Evolutionary conservation across 2,329 filamentous ascomycete species (phyloP).

Genomic region (Cladosporium sp.): DNA sequence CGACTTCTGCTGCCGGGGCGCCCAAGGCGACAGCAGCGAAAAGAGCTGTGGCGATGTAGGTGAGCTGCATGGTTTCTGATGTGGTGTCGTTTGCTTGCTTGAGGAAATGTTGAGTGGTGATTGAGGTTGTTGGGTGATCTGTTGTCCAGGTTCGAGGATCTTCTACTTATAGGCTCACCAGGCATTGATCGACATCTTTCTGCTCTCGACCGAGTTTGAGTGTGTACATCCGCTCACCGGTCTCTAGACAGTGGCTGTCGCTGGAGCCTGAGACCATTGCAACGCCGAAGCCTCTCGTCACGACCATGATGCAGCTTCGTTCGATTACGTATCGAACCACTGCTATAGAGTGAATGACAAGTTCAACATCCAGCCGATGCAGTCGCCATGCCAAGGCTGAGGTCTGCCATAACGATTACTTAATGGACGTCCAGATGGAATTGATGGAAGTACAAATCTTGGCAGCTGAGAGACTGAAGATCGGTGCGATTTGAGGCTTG

Average conservation of each 20-base stretch:
- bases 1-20: background rate
- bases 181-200: background rate
- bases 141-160: background rate
- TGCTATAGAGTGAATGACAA: background rate
- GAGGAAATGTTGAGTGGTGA: background rate
- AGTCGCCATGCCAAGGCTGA: background rate
- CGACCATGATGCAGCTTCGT: background rate
- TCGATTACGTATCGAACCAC: background rate
- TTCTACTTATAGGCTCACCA: background rate
- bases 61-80: background rate
- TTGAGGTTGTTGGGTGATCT: background rate
- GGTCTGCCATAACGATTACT: too few species aligned
- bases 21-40: background rate
- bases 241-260: background rate
- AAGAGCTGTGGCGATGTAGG: background rate
- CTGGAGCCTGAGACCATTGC: background rate
- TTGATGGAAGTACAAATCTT: background rate
- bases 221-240: background rate
- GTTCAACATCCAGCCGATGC: background rate
- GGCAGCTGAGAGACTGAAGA: background rate
- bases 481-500: background rate
- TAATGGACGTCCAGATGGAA: background rate
- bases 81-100: background rate
- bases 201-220: background rate
- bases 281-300: background rate